Conservation (phyloP, 78 protist genomes). For the Kipferlia bialata region DNA sequence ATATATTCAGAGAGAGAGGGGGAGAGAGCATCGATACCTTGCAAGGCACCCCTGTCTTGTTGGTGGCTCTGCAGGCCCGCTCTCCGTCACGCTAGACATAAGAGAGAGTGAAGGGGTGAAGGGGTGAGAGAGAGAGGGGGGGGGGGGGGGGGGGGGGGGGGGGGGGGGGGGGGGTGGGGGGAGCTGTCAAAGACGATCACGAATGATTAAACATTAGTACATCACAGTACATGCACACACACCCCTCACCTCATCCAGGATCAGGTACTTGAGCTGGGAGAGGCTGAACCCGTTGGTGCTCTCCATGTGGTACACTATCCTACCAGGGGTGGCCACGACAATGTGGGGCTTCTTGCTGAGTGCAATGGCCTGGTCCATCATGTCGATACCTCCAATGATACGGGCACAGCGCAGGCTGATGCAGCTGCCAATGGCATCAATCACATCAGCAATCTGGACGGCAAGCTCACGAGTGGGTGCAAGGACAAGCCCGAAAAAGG, state of each 20-base stretch:
- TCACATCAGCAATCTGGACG: background rate
- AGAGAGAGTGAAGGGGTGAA: too few species aligned
- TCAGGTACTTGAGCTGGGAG: conserved; percentile 42
- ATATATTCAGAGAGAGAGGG: too few species aligned
- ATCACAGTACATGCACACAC: too few species aligned
- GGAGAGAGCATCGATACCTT: too few species aligned
- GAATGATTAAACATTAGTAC: too few species aligned
- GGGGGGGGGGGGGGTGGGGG: too few species aligned
- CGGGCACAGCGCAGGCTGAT: background rate
- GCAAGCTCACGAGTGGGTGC: conserved; percentile 24
- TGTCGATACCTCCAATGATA: conserved; percentile 1
- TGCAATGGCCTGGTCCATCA: conserved; percentile 54
- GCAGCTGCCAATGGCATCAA: background rate
- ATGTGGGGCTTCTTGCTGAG: conserved; percentile 82
- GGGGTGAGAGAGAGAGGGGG: too few species aligned
- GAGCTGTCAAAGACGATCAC: too few species aligned
- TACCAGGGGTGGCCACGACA: conserved; percentile 91
- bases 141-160: too few species aligned
- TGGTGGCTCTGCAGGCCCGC: too few species aligned
- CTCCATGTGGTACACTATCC: conserved; percentile 65
- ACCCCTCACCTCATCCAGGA: conserved; percentile 96
- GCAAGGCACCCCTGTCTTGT: too few species aligned
- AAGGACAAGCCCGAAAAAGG: conserved; percentile 10
- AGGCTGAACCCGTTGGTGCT: conserved; percentile 82
- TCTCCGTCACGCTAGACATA: too few species aligned